A percentile compares a stretch with the other conserved stretches of the same genome.
phyloP scores from a whole-genome alignment of 164 flowering plant species.

The Magnolia sinica region DNA sequence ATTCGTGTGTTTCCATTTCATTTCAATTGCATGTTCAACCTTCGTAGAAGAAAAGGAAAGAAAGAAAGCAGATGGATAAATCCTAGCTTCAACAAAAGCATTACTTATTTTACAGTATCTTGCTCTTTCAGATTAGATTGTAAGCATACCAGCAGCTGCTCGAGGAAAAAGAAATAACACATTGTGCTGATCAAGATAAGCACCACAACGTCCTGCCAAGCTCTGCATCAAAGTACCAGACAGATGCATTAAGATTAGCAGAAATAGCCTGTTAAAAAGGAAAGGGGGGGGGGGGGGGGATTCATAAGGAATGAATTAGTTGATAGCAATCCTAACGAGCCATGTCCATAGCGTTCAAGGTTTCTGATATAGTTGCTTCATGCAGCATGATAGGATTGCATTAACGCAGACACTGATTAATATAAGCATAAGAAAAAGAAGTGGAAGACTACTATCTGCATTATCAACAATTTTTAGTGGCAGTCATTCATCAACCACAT shows the following conservation, averaged over 20 bases:
- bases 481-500: too few relatives aligned
- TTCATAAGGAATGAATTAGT: background rate
- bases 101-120: background rate
- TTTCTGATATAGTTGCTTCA: too few relatives aligned
- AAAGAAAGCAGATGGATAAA: background rate
- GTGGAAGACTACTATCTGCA: too few relatives aligned
- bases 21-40: too few relatives aligned
- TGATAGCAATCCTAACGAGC: background rate
- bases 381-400: too few relatives aligned
- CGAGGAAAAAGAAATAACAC: constrained; percentile 93
- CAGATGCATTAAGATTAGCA: constrained; percentile 1
- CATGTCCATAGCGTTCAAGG: too few relatives aligned
- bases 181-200: constrained; percentile 83
- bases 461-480: too few relatives aligned
- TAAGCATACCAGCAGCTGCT: constrained; percentile 83
- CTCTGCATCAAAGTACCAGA: constrained; percentile 41
- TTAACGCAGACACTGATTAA: too few relatives aligned
- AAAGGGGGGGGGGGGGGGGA: background rate
- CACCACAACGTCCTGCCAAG: constrained; percentile 85
- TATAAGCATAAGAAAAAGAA: too few relatives aligned
- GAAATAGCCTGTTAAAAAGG: too few relatives aligned
- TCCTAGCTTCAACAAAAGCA: background rate
- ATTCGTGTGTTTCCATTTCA: too few relatives aligned
- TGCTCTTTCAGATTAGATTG: background rate
- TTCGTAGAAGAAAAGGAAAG: too few relatives aligned